Evolutionary conservation across 805 yeast genomes (phyloP), one percentile per base, ranked within the genome.

Genomic region (Maudiozyma bulderi): DNA sequence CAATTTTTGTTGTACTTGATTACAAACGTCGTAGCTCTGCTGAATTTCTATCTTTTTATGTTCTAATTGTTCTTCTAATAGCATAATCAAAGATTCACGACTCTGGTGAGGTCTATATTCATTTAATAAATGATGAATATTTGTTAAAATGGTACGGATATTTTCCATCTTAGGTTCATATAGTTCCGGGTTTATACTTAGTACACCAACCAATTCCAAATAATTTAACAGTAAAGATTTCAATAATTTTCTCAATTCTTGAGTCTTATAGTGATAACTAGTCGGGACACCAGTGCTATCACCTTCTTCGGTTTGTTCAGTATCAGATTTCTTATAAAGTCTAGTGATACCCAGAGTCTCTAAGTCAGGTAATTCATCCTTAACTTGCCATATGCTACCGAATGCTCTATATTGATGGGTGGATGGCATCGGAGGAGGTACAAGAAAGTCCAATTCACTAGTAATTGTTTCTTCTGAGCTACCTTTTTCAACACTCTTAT

Each of bases 91-190:
- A 45, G 90, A 82, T 59, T 93, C 99, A 47, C 97, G 74, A 3
- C 95, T 84, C 62, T 93, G 99, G 66, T 93, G 98, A 3, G 97
- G 93, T 52, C 99, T 73, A 66, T 93, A 93, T 47, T 90, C 89
- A 64, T 93, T 93, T 50, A 93, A 69, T 37, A 93, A 70, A 64
- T 93, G 98, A 63, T 93, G 97, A 54, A 93, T 81, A 61, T 93
- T 93, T 61, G 91, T 84, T 47, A 93, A 70, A 9, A 91, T 80
- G 11, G 84, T 75, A 53, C 95, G 78, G 38, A 93, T 78, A 54
- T 87, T 80, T 54, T 89, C 95, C 30, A 89, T 78, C 57, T 87
- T 85, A 6, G 67, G 64, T 2, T 75, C 75, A 54, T 74, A 79
- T 51, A 77, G 70, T 26, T 76, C 75, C 1, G 99, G 97, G 51